Percentiles rank a stretch among this genome's conserved stretches.
These are phyloP conservation scores for Cladophialophora immunda DNA, from an alignment of 2,329 filamentous ascomycete genomes.

Conservation along the genomic window DNA sequence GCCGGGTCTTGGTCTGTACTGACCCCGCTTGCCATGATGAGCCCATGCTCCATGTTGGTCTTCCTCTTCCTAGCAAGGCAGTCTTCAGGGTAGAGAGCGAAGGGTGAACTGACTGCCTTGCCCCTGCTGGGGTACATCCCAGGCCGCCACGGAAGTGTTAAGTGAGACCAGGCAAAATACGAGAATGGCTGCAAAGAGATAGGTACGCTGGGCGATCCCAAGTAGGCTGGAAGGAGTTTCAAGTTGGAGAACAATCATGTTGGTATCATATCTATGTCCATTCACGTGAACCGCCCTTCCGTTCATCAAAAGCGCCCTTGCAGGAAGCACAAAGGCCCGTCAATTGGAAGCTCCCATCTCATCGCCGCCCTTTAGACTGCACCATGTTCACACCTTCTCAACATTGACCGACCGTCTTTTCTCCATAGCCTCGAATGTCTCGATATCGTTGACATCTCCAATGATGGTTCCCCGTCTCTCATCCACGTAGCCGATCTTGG, in stretches of 20 bases:
- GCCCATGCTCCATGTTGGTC: neutral
- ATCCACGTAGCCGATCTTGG: conserved; percentile 47
- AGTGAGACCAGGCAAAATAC: too few species aligned
- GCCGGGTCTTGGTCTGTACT: neutral
- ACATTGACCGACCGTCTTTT: conserved; percentile 37
- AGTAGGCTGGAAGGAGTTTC: neutral
- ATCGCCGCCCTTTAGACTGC: neutral
- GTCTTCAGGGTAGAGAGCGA: neutral
- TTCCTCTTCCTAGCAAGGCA: neutral
- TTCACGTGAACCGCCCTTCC: neutral
- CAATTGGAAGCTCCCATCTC: neutral
- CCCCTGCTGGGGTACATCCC: too few species aligned
- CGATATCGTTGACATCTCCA: conserved; percentile 42
- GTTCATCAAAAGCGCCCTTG: neutral
- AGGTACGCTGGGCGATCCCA: neutral
- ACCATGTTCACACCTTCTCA: conserved; percentile 40
- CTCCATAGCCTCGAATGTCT: conserved; percentile 37
- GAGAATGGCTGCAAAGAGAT: neutral
- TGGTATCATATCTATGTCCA: conserved; percentile 10
- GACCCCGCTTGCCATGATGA: neutral
- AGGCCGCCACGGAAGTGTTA: too few species aligned
- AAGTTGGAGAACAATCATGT: neutral
- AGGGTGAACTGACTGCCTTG: too few species aligned
- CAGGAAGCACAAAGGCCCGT: neutral
- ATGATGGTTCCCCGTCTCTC: conserved; percentile 43